phyloP scores from a whole-genome alignment of 2,329 filamentous ascomycete species.

The Penicillium sp. region DNA sequence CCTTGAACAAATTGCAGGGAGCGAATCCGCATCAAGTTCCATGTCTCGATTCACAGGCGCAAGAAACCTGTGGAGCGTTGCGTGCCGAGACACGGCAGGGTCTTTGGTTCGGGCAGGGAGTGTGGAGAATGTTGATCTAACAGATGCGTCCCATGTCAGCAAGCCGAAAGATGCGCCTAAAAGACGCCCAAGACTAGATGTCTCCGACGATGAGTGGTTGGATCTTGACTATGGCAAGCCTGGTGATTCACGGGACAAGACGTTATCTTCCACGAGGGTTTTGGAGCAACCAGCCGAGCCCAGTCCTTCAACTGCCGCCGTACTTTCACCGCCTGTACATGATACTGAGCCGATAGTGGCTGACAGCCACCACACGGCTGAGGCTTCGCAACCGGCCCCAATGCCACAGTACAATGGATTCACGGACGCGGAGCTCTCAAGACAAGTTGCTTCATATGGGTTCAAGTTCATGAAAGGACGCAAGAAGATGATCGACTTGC shows the following conservation, averaged over 20 bases:
- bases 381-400: constrained; percentile 14
- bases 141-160: constrained; percentile 20
- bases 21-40: constrained; percentile 16
- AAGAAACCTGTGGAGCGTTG: constrained; percentile 71
- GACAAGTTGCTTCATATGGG: constrained; percentile 67
- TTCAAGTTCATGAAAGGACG: constrained; percentile 75
- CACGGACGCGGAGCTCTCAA: constrained; percentile 67
- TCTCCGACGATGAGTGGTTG: constrained; percentile 26
- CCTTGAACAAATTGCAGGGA: not conserved
- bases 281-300: not conserved
- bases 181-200: constrained; percentile 2
- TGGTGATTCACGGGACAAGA: constrained; percentile 13
- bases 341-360: not conserved
- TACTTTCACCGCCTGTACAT: constrained; percentile 7
- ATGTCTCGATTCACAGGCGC: constrained; percentile 37
- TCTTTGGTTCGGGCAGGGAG: constrained; percentile 68
- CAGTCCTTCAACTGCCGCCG: not conserved
- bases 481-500: constrained; percentile 70
- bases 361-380: not conserved
- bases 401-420: constrained; percentile 67
- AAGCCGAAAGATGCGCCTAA: constrained; percentile 11
- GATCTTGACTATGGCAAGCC: constrained; percentile 24
- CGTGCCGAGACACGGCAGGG: constrained; percentile 69
- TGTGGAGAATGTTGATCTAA: constrained; percentile 62
- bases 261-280: not conserved